Evolutionary conservation across 2,329 filamentous ascomycete species (phyloP), one percentile per base, ranked within the genome.

Genomic region (Arthrobotrys conoides): DNA sequence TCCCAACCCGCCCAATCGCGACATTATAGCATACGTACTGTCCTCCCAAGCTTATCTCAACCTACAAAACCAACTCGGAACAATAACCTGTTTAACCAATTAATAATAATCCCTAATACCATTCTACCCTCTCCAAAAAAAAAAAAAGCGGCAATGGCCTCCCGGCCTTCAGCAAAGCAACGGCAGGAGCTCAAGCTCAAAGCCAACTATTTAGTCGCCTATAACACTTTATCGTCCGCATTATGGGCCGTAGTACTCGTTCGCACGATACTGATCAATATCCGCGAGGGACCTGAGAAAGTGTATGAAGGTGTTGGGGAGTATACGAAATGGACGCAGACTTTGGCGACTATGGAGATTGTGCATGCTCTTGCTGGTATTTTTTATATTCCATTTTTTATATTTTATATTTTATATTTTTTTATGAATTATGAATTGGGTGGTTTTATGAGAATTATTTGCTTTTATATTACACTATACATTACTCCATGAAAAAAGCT

Each of bases 261-360:
- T 69, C 89, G 92, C 77, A 91, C 92, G 1, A 82, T 90, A 27
- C 85, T 90, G 69, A 87, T 91, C 22, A 83, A 87, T 22, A 82
- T 87, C 24, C 84, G 86, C n/a, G 82, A 85, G 44, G 88, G 89
- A 8, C 88, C 90, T 68, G 85, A 86, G 16, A 86, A 87, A 67
- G 90, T 92, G 59, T 91, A 90, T 82, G 83, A 86, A 5, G 88
- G 86, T 51, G 87, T 90, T 8, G 91, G 92, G 81, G 86, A 89
- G 65, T 94, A 91, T 84, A 90, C 90, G 57, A 91, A 91, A 82
- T 90, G 90, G 89, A 94, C 92, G 71, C 96, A 99, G 87, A 96
- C 92, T 2, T 85, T 93, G 68, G 96, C 96, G 0, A 85, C 90
- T 53, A 86, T 97, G 83, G 96, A 99, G 86, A 89, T 98, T 57